phyloP scores from a whole-genome alignment of 2,329 filamentous ascomycete species.

The Neonectria ditissima region DNA sequence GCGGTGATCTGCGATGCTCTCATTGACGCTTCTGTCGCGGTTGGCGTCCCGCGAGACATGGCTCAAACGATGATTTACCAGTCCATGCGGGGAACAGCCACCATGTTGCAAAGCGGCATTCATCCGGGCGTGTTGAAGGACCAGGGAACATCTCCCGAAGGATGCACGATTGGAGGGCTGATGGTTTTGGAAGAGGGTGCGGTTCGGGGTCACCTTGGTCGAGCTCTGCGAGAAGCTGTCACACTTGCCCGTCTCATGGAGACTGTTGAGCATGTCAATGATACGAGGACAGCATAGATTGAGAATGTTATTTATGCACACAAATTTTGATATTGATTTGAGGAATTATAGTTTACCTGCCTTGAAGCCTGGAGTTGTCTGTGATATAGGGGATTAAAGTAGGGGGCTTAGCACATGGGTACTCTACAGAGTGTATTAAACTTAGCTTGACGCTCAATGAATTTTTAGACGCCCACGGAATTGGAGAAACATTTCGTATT shows the following conservation, averaged over 20 bases:
- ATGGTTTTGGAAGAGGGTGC: constrained; percentile 69
- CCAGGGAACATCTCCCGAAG: constrained; percentile 69
- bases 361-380: too few relatives aligned
- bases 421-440: too few relatives aligned
- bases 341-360: too few relatives aligned
- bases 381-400: too few relatives aligned
- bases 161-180: constrained; percentile 70
- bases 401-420: too few relatives aligned
- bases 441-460: too few relatives aligned
- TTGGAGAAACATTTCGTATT: too few relatives aligned
- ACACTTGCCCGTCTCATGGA: constrained; percentile 59
- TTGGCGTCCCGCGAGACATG: constrained; percentile 67
- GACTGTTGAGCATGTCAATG: constrained; percentile 53
- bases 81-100: constrained; percentile 68
- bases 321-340: too few relatives aligned
- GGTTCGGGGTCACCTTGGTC: constrained; percentile 58
- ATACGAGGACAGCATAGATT: too few relatives aligned
- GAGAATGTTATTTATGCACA: too few relatives aligned
- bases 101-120: constrained; percentile 63
- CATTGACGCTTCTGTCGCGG: constrained; percentile 70
- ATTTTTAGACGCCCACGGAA: too few relatives aligned
- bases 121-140: constrained; percentile 69
- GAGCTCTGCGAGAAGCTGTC: constrained; percentile 60
- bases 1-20: constrained; percentile 69
- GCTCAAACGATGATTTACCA: constrained; percentile 71